Percentiles rank a stretch among this genome's conserved stretches.
phyloP scores from a whole-genome alignment of 208 protist species.

The Leishmania mexicana region DNA sequence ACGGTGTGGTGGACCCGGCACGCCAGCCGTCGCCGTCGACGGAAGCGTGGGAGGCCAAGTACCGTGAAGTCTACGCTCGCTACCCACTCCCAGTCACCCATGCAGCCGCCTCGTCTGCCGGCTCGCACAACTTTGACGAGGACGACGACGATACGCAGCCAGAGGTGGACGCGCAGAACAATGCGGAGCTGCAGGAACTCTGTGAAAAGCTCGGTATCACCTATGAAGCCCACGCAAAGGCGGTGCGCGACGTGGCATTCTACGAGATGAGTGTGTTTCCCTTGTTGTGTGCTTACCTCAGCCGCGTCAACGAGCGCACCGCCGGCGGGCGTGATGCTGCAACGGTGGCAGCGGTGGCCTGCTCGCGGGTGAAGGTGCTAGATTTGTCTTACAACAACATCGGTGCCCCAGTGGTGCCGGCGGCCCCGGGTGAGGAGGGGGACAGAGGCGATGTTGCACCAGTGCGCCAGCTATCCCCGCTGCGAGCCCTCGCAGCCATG shows the following conservation, averaged over 20 bases:
- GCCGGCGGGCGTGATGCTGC: conserved; percentile 5
- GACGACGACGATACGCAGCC: conserved; percentile 32
- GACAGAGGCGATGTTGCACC: conserved; percentile 19
- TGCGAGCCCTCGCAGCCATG: conserved; percentile 60
- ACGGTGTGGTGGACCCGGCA: conserved; percentile 46
- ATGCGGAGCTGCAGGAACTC: conserved; percentile 58
- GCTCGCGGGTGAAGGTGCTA: conserved; percentile 40
- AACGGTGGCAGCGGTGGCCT: conserved; percentile 21
- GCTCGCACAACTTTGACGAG: not conserved
- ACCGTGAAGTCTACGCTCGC: conserved; percentile 49
- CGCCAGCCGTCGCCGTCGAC: conserved; percentile 44
- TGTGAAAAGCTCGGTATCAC: conserved; percentile 59
- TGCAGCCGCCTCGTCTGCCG: not conserved
- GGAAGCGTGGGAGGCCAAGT: conserved; percentile 44
- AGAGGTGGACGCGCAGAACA: conserved; percentile 47
- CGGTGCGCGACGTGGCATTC: conserved; percentile 50
- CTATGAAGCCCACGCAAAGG: conserved; percentile 58
- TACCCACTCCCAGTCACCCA: conserved; percentile 61
- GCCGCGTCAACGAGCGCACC: conserved; percentile 29
- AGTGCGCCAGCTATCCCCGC: conserved; percentile 36
- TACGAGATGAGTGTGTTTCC: conserved; percentile 72
- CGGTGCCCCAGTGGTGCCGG: conserved; percentile 18
- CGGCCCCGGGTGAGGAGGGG: conserved; percentile 4
- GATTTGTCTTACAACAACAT: conserved; percentile 53
- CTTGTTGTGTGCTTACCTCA: conserved; percentile 63